Base-by-base conservation (phyloP, 768 basidiomycete genomes). In the Pleurotus eryngii region DNA sequence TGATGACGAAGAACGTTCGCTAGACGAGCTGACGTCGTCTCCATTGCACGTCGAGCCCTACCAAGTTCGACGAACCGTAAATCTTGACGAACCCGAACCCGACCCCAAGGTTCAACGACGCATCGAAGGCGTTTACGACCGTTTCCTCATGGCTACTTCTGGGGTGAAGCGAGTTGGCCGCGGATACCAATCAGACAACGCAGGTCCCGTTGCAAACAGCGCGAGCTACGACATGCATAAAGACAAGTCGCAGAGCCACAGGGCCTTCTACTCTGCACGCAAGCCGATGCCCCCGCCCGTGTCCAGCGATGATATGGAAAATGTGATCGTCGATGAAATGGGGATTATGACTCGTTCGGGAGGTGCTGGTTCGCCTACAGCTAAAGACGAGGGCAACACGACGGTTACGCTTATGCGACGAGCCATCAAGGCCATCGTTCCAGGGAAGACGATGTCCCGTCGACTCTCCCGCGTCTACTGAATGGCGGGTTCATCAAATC, bases 121-220 rank as follows among this genome's bases (percentile, higher is more conserved):
- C 46, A 65, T 89, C 24, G 90, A 92, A 72, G 82, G 82, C 56
- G 86, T 88, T 15, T 93, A 92, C 59, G 91, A 93, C 62, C 83
- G 87, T 42, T 87, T 92, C 74, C 75, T 92, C 26, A 89, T 91
- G 87, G 86, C 89, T 9, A 89, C 88, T 1, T 82, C 85, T 1
- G 87, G 87, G 24, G 90, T 93, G 40, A 91, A 86, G 65, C 87
- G 90, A 26, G 72, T 88, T 6, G 91, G 91, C 3, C 85, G 83
- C 64, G 90, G 91, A 5, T 92, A 92, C 63, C 88, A 92, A 69
- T 91, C 89, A 2, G 82, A 89, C 53, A 81, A 81, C 60, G 55
- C 71, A 53, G 79, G 74, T 20, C 76, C 82, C 3, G 65, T 78
- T 40, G 68, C 68, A 4, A 75, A 76, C 58, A 70, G 68, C 39